A percentile compares a stretch with the other conserved stretches of the same genome.
These are phyloP conservation scores for Hygrophoropsis aurantiaca DNA, from an alignment of 768 basidiomycete species.

Conservation along the genomic window DNA sequence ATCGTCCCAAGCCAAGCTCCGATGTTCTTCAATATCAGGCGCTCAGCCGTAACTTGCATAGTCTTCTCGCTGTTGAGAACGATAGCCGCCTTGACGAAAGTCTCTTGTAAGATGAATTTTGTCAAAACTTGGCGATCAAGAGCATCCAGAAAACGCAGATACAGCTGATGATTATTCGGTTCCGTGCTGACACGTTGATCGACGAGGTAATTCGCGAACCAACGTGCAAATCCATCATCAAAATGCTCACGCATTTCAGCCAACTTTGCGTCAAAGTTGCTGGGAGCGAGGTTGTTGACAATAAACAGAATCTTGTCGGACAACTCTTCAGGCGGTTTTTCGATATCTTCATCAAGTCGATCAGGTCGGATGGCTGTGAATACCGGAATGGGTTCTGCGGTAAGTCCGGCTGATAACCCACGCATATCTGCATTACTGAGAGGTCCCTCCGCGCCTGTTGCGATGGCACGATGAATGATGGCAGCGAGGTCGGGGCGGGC, in stretches of 20 bases:
- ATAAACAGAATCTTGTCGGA: slow-evolving; percentile 97
- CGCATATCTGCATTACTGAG: slow-evolving; percentile 38
- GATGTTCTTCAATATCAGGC: slow-evolving; percentile 88
- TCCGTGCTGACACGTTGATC: slow-evolving; percentile 95
- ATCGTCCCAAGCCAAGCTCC: slow-evolving; percentile 93
- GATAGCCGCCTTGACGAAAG: slow-evolving; percentile 79
- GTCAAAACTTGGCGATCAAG: slow-evolving; percentile 66
- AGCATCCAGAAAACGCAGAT: slow-evolving; percentile 89
- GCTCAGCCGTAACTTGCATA: slow-evolving; percentile 80
- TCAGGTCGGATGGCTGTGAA: slow-evolving; percentile 84
- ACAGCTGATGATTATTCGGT: slow-evolving; percentile 95
- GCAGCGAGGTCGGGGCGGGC: slow-evolving; percentile 78
- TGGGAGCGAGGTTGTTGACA: slow-evolving; percentile 95
- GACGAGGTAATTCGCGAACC: slow-evolving; percentile 98
- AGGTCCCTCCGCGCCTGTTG: slow-evolving; percentile 45
- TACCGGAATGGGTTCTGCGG: slow-evolving; percentile 48
- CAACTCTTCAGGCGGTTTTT: slow-evolving; percentile 77
- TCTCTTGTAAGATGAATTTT: slow-evolving; percentile 89
- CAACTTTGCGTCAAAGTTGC: slow-evolving; percentile 87
- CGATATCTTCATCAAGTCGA: slow-evolving; percentile 55
- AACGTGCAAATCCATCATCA: slow-evolving; percentile 79
- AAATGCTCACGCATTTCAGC: slow-evolving; percentile 85
- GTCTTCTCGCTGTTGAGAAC: slow-evolving; percentile 92
- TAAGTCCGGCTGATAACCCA: slow-evolving; percentile 34
- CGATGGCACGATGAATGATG: slow-evolving; percentile 68